These are phyloP conservation scores for Capsicum chinense DNA, from an alignment of 257 asterid species.

Conservation along the genomic window DNA sequence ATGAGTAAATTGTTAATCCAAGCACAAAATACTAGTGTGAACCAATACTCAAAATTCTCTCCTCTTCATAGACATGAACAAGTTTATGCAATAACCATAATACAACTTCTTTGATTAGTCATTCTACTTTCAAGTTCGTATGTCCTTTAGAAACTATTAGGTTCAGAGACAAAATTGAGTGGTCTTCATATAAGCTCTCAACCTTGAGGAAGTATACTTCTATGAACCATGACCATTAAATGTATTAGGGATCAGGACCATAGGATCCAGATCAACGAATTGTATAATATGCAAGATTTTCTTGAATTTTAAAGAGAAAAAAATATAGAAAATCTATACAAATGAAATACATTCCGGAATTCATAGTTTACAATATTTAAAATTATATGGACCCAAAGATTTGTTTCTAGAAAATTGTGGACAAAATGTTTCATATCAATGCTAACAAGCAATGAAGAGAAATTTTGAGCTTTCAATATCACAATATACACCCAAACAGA, in stretches of 20 bases:
- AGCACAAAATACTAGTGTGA: background rate
- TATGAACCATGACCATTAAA: background rate
- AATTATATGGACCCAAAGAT: background rate
- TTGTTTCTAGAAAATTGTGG: background rate
- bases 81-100: background rate
- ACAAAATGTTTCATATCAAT: background rate
- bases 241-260: background rate
- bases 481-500: background rate
- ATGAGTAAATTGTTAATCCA: background rate
- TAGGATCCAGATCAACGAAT: background rate
- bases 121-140: conserved; percentile 4
- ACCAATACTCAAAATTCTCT: background rate
- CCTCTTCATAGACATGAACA: background rate
- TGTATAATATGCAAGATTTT: background rate
- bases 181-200: background rate
- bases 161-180: background rate
- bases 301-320: background rate
- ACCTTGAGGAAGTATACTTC: background rate
- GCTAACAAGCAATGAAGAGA: background rate
- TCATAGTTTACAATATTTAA: background rate
- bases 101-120: background rate
- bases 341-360: background rate
- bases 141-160: background rate
- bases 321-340: background rate
- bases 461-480: background rate